Base-by-base conservation (phyloP, 2,329 filamentous ascomycete genomes). In the Chlorencoelia australis region DNA sequence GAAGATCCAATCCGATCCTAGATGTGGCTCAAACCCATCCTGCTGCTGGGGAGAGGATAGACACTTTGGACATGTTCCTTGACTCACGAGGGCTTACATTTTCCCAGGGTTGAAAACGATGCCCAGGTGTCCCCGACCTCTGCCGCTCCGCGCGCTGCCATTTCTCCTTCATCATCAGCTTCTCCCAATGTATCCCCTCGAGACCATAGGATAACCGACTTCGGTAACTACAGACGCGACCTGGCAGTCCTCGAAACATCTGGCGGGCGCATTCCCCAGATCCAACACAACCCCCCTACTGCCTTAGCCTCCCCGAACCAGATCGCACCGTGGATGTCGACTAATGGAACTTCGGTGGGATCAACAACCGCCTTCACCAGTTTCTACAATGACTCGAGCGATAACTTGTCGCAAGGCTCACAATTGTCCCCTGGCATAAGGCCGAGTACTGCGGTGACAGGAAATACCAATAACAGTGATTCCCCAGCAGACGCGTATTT, bases 351-450 rank as follows among this genome's bases (percentile, higher is more conserved):
- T 30, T 45, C 46, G 43, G 52, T 43, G 47, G 52, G 43, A 18
- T 46, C 47, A 35, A 50, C 54, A 13, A 36, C 53, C 35, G 49
- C 45, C 45, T 46, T 46, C 24, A 71, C 69, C 31, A 81, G 67
- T 57, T 87, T 86, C 59, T 82, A 75, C 61, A 76, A 86, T 58
- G 56, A 87, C 54, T 84, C 80, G 21, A 80, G 71, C 63, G 82
- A 88, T 52, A 79, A 85, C 50, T 63, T 84, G 35, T 87, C 84
- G 20, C 48, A 51, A 40, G 51, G 31, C 27, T 76, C 74, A 19
- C 85, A 86, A 51, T 63, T 84, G 38, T 87, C 84, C 16, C 79
- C 83, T 1, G 71, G 74, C 37, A 78, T 81, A 52, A 73, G 79
- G 25, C 69, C 75, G 2, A 66, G 68, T 24, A 55, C 53, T n/a